Evolutionary conservation across 352 stramenopile species (phyloP), one percentile per base, ranked within the genome.

Genomic region (Poterioochromonas sp.): DNA sequence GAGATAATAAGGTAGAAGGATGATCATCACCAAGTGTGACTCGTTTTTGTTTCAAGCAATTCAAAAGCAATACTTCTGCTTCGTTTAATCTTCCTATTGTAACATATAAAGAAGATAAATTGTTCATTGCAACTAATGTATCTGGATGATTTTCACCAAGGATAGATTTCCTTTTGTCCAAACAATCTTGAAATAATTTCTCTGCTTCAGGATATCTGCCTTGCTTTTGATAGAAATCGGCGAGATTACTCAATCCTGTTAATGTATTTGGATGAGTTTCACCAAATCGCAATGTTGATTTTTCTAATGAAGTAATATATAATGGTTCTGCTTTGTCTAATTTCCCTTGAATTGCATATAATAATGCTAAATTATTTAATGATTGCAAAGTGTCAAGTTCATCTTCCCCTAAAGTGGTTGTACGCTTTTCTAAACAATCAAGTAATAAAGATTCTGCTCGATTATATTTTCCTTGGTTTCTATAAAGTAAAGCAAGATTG

Each of bases 91-190:
- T 32, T 18, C 39, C 39, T 26, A 54, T 58, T n/a, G 1, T 32
- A 40, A 1, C n/a, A 40, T 44, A 62, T 41, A 76, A 41, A 40
- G n/a, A 22, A 40, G 60, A 20, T 29, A 69, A 32, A 44, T 69
- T 69, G 41, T 3, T 69, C 60, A 69, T 69, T 8, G 34, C 60
- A n/a, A n/a, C 41, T 3, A 69, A 26, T 43, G 29, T 39, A 44
- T 69, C 32, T 40, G 60, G 60, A 69, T 69, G 22, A 43, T 69
- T 1, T 18, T 43, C 60, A 44, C 60, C 60, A 43, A 69, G n/a
- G 8, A 69, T 43, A 43, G 2, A 20, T 1, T 1, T 44, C 39
- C 60, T 40, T 44, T 18, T 43, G 2, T 69, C 32, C 8, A 69
- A n/a, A 26, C 60, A 69, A 26, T 44, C 29, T 43, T 18, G 11